Conservation (phyloP, 176 grass and related monocot species). For the Cenchrus americanus region DNA sequence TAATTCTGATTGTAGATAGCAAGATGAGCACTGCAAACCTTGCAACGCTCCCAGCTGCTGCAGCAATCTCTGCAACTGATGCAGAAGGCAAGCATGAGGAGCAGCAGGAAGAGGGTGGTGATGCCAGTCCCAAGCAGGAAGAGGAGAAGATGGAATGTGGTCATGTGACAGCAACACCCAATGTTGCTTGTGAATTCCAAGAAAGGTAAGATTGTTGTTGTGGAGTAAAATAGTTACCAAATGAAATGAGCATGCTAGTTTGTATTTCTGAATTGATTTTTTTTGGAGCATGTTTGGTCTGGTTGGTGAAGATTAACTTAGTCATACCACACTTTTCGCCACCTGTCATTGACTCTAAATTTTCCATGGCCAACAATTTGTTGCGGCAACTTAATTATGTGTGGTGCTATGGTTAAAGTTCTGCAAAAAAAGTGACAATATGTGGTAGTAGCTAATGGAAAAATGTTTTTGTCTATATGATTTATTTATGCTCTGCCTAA, state of each 20-base stretch:
- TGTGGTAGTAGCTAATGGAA: background rate
- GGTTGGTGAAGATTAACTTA: background rate
- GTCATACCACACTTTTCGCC: background rate
- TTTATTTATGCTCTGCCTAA: slow-evolving; percentile 40
- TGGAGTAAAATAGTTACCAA: slow-evolving; percentile 29
- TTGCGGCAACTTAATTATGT: too few relatives aligned
- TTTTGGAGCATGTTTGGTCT: background rate
- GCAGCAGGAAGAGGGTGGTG: slow-evolving; percentile 26
- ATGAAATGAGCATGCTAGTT: slow-evolving; percentile 24
- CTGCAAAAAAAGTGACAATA: background rate
- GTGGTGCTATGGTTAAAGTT: background rate
- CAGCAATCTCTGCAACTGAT: background rate
- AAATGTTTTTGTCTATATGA: slow-evolving; percentile 17
- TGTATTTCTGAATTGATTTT: slow-evolving; percentile 18
- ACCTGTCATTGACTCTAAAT: background rate
- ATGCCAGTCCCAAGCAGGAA: slow-evolving; percentile 43
- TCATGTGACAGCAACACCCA: slow-evolving; percentile 27
- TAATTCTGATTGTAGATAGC: slow-evolving; percentile 55
- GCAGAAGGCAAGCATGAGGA: slow-evolving; percentile 28
- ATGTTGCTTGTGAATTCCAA: slow-evolving; percentile 59
- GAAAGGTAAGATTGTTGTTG: slow-evolving; percentile 66
- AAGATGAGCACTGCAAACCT: slow-evolving; percentile 36
- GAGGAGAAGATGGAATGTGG: slow-evolving; percentile 56
- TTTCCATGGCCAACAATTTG: background rate
- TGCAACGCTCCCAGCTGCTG: slow-evolving; percentile 23